Evolutionary conservation across 768 basidiomycete species (phyloP).

Genomic region (Hericium coralloides): DNA sequence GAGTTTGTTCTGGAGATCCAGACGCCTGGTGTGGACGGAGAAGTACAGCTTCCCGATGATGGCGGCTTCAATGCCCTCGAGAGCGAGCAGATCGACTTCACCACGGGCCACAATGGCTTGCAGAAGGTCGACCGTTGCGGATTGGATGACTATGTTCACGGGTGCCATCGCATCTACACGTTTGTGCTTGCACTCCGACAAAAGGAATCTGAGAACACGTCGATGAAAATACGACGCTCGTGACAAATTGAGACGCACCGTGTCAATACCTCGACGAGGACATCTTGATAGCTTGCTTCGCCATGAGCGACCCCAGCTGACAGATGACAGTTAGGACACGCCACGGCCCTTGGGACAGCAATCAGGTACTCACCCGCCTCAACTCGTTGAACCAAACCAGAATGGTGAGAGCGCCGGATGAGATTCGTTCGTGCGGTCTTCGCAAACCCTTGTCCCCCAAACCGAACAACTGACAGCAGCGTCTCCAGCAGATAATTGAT

Average conservation of each 20-base stretch:
- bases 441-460: conserved; percentile 84
- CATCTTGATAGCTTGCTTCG: conserved; percentile 69
- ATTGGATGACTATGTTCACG: conserved; percentile 59
- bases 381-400: conserved; percentile 52
- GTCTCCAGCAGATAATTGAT: conserved; percentile 69
- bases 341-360: neutral
- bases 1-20: conserved; percentile 89
- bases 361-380: conserved; percentile 38
- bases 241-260: conserved; percentile 35
- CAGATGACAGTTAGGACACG: conserved; percentile 6
- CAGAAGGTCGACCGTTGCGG: conserved; percentile 68
- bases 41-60: conserved; percentile 71
- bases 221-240: neutral
- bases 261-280: conserved; percentile 62
- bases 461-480: conserved; percentile 67
- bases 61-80: conserved; percentile 60
- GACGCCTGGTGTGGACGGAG: conserved; percentile 55
- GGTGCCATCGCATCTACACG: conserved; percentile 45
- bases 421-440: conserved; percentile 60
- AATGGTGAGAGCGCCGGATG: conserved; percentile 57
- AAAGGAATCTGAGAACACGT: conserved; percentile 46
- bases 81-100: conserved; percentile 52
- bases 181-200: conserved; percentile 59
- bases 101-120: conserved; percentile 78
- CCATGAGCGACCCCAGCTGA: conserved; percentile 23